Evolutionary conservation across 768 basidiomycete genomes (phyloP), one percentile per base, ranked within the genome.

Genomic region (Tylopilus sp.): DNA sequence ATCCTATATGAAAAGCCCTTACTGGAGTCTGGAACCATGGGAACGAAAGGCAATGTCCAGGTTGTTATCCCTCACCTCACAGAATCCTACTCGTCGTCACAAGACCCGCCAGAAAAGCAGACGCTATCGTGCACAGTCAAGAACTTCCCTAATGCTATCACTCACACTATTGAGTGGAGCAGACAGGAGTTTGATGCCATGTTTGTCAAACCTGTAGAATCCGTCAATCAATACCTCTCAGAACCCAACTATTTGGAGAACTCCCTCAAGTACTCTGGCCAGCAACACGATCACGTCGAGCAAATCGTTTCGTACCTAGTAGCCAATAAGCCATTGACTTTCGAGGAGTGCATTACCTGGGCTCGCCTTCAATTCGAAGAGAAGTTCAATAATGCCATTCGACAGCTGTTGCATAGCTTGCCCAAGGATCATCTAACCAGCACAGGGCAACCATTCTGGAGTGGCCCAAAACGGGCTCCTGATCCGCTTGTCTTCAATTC

Each of bases 101-200:
- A 98, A 72, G 97, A 99, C 68, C 97, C 97, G 41, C 97, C 97
- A 10, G 97, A 99, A 75, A 98, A 97, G 72, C 89, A 95, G 66
- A 86, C 94, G 2, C 90, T 97, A 22, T 91, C 90, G 24, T 99
- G 97, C 71, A 99, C 97, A 1, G 88, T 98, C 69, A 98, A 98
- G 77, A 98, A 92, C 73, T 99, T 98, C 82, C 97, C 97, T 11
- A 95, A 99, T 68, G 88, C 89, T 24, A 98, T 98, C 63, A 87
- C 92, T 60, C 97, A 99, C 73, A 97, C 94, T 8, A 99, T 99
- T 54, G 93, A 98, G 92, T 99, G 97, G 97, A 86, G 89, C 62
- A 86, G 94, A 61, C 84, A 86, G 63, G 89, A 91, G 57, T 98
- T 99, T 70, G 92, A 97, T 66, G 85, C 83, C 53, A 75, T 93